Evolutionary conservation across 1,284 basidiomycete genomes (phyloP), one percentile per base, ranked within the genome.

Genomic region (Takashimella koratensis): DNA sequence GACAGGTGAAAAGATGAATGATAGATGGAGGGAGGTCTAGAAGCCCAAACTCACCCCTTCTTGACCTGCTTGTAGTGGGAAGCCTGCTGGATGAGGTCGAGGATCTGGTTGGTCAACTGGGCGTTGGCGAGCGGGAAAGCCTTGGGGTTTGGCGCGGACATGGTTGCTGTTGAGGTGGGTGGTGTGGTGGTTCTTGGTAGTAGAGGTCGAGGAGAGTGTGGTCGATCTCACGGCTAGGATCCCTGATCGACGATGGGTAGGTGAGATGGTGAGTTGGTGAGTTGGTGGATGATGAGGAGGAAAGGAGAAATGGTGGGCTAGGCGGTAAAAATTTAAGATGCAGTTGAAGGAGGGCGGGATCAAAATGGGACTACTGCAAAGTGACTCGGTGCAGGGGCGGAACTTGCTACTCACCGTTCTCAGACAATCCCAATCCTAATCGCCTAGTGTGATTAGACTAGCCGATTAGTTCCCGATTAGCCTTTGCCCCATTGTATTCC

Each of bases 11-110:
- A 39, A 5, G 21, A 8, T 27, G 39, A 23, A 46, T 43, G 20
- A 12, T 26, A 4, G 19, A 20, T 53, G 12, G 43, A 40, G n/a
- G 19, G 48, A 60, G 43, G 59, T 80, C 36, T 47, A 88, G 19
- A 27, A 30, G 27, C 6, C 21, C 8, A n/a, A 12, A 60, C 66
- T 60, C 46, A 70, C 66, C 95, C 95, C 81, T 98, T 98, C 81
- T 98, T 98, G 51, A 98, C 80, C 78, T 97, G 92, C 79, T 95
- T 94, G 81, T 94, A 95, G 26, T 92, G 87, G 36, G 84, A 82
- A 45, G 90, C 90, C 78, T 93, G 88, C 78, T 92, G 88, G 36
- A 91, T 85, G 54, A 94, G 80, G 66, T 94, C 91, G 54, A 95
- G 81, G 69, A 94, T 91, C 90, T 93, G 85, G 83, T 98, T 97